Percentiles rank a stretch among this genome's conserved stretches.
These are phyloP conservation scores for Fomitopsis palustris DNA, from an alignment of 1,284 basidiomycete species.

Conservation along the genomic window DNA sequence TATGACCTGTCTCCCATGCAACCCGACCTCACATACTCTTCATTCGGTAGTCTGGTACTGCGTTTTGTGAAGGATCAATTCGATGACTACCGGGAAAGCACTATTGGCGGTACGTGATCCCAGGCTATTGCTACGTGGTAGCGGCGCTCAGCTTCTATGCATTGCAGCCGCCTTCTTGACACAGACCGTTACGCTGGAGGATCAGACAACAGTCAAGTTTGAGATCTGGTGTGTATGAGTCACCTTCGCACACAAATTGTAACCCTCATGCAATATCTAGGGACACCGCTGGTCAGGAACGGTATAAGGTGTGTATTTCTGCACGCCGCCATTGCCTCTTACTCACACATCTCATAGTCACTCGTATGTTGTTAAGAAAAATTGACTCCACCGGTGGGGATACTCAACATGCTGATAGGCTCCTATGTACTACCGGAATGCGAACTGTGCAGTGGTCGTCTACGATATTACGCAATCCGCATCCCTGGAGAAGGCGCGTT, in stretches of 20 bases:
- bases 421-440: constrained; percentile 92
- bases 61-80: constrained; percentile 98
- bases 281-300: constrained; percentile 92
- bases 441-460: constrained; percentile 84
- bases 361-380: constrained; percentile 19
- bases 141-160: not conserved
- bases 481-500: constrained; percentile 92
- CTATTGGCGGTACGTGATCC: constrained; percentile 67
- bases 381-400: constrained; percentile 14
- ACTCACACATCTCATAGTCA: constrained; percentile 20
- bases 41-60: constrained; percentile 72
- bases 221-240: constrained; percentile 76
- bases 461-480: constrained; percentile 86
- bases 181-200: constrained; percentile 90
- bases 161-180: constrained; percentile 88
- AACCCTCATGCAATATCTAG: constrained; percentile 32
- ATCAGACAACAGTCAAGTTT: constrained; percentile 91
- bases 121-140: constrained; percentile 1
- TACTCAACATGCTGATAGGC: constrained; percentile 45
- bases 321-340: constrained; percentile 5
- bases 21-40: constrained; percentile 10
- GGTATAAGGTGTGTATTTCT: constrained; percentile 70
- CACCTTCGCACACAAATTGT: not conserved
- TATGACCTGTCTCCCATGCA: constrained; percentile 8
- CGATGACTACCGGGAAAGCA: constrained; percentile 94